Conservation (phyloP, 768 basidiomycete species). For the Rhizopogon vulgaris region DNA sequence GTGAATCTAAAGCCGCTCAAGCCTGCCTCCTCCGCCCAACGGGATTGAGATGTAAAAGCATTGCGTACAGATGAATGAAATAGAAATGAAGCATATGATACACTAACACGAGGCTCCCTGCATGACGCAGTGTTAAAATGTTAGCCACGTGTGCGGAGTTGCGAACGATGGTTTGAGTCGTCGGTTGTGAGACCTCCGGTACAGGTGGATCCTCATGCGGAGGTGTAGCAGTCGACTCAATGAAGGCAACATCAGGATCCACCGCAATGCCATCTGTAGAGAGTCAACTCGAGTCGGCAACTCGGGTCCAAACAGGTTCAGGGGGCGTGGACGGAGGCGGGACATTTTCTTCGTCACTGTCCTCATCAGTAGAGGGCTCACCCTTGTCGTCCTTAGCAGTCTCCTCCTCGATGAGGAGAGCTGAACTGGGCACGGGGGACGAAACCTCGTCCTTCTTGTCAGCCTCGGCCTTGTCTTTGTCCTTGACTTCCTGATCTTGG, state of each 20-base stretch:
- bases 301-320: constrained; percentile 23
- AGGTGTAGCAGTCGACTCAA: constrained; percentile 21
- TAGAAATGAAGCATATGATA: constrained; percentile 39
- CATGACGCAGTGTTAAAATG: constrained; percentile 26
- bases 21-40: constrained; percentile 22
- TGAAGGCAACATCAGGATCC: constrained; percentile 10
- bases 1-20: constrained; percentile 12
- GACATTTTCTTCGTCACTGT: constrained; percentile 38
- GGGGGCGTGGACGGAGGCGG: constrained; percentile 26
- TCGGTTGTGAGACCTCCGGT: constrained; percentile 16
- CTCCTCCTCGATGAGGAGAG: constrained; percentile 1
- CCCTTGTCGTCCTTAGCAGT: constrained; percentile 23
- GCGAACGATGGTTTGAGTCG: constrained; percentile 12
- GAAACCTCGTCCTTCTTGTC: constrained; percentile 36
- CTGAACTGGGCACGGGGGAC: neutral
- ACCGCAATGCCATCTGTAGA: constrained; percentile 13
- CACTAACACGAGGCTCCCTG: constrained; percentile 28
- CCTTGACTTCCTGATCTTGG: constrained; percentile 48
- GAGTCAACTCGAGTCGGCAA: constrained; percentile 27
- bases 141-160: constrained; percentile 19
- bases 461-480: constrained; percentile 37
- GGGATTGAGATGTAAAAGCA: constrained; percentile 32
- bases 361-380: constrained; percentile 30
- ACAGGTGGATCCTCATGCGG: constrained; percentile 16
- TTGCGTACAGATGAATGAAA: constrained; percentile 36